Percentiles rank a stretch among this genome's conserved stretches.
Conservation (phyloP, 805 yeast genomes). For the Ogataea populi-albae region DNA sequence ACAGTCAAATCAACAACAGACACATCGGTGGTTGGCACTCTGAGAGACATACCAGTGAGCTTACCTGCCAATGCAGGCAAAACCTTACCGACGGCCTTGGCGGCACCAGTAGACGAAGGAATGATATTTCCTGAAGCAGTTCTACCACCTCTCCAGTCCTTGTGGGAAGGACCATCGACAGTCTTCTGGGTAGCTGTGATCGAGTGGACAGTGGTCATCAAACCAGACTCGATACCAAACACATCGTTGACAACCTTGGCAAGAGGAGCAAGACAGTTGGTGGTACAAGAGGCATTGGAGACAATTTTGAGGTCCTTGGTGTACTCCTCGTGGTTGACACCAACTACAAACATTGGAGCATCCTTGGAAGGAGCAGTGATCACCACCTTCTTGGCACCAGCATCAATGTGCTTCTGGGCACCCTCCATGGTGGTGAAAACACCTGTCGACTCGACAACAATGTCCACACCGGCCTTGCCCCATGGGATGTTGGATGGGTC, state of each 20-base stretch:
- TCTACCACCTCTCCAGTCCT: conserved; percentile 99
- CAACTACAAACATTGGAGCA: conserved; percentile 93
- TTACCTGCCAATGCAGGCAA: conserved; percentile 88
- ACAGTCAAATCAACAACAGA: conserved; percentile 92
- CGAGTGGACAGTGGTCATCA: conserved; percentile 96
- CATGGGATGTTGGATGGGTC: conserved; percentile 89
- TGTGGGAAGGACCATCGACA: conserved; percentile 95
- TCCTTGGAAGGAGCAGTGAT: conserved; percentile 93
- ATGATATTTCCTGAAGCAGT: conserved; percentile 94
- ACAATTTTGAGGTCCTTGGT: conserved; percentile 71
- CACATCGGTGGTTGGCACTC: conserved; percentile 92
- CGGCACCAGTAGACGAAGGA: conserved; percentile 96
- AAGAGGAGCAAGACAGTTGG: conserved; percentile 93
- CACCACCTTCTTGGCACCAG: conserved; percentile 93
- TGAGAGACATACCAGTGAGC: conserved; percentile 90
- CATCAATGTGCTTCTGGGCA: conserved; percentile 80
- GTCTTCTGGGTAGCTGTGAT: conserved; percentile 96
- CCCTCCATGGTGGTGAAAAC: conserved; percentile 81
- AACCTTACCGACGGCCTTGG: conserved; percentile 96
- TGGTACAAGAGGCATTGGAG: conserved; percentile 94
- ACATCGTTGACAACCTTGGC: conserved; percentile 85
- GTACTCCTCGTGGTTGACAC: conserved; percentile 83
- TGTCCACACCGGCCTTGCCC: conserved; percentile 79
- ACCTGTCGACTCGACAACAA: conserved; percentile 92
- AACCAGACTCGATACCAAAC: conserved; percentile 86